Evolutionary conservation across 352 stramenopile species (phyloP).

Genomic region (Blastocystis sp.): DNA sequence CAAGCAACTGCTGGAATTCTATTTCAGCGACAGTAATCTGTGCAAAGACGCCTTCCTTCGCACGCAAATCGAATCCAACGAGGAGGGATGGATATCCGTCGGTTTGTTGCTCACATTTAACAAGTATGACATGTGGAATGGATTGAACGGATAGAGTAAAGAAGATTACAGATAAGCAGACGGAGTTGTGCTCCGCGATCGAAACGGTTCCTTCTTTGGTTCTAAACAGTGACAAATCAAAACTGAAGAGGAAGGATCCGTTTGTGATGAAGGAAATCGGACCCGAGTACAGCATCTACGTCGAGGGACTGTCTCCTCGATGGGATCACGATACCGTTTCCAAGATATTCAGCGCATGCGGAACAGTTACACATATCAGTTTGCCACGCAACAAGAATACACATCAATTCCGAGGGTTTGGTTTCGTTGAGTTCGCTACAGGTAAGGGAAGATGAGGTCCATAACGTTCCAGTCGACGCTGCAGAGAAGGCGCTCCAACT

Average conservation of each 20-base stretch:
- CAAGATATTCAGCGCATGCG: neutral
- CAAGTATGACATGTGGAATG: neutral
- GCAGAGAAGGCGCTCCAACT: neutral
- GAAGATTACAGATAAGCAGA: neutral
- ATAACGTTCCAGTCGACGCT: neutral
- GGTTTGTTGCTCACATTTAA: neutral
- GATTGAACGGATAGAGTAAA: neutral
- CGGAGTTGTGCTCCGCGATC: neutral
- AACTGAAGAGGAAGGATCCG: neutral
- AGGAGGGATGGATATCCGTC: neutral
- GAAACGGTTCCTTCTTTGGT: neutral
- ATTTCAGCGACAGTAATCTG: slow-evolving; percentile 29
- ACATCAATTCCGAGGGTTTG: neutral
- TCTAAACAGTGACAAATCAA: neutral
- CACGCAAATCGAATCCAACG: neutral
- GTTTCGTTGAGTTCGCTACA: slow-evolving; percentile 9
- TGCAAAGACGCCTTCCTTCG: neutral
- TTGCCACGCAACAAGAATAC: neutral
- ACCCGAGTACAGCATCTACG: neutral
- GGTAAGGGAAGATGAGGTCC: neutral
- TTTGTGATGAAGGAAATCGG: neutral
- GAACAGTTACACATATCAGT: neutral
- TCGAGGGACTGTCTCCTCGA: neutral
- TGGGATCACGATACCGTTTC: slow-evolving; percentile 9
- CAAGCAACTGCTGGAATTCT: neutral